A percentile compares a stretch with the other conserved stretches of the same genome.
Conservation (phyloP, 257 asterid genomes). For the Echites panduratus region DNA sequence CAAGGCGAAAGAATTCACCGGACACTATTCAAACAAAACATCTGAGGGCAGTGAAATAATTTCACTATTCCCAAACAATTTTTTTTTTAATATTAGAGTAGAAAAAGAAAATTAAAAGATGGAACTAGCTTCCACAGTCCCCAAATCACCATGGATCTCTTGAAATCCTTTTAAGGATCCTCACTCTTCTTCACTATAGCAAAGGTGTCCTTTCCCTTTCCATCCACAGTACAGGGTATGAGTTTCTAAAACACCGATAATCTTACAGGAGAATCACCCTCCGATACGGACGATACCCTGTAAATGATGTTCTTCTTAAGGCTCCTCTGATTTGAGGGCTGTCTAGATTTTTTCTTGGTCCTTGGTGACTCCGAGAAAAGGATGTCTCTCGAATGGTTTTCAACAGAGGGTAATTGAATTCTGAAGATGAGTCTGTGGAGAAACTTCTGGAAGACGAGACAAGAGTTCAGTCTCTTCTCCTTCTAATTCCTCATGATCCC, state of each 20-base stretch:
- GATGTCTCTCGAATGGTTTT: conserved; percentile 28
- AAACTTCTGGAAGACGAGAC: conserved; percentile 33
- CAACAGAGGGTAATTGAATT: conserved; percentile 24
- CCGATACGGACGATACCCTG: conserved; percentile 18
- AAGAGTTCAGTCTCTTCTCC: conserved; percentile 31
- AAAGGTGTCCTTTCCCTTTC: conserved; percentile 82
- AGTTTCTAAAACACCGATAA: conserved; percentile 64
- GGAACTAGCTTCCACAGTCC: too few species aligned
- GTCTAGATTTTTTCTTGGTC: conserved; percentile 13
- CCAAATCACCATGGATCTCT: conserved; percentile 80
- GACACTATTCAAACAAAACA: too few species aligned
- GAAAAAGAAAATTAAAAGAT: too few species aligned
- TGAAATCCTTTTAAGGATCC: conserved; percentile 79
- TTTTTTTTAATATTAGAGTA: too few species aligned
- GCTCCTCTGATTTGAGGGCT: conserved; percentile 3
- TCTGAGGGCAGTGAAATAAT: too few species aligned
- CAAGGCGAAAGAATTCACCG: too few species aligned
- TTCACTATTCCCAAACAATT: too few species aligned
- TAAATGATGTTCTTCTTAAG: background rate
- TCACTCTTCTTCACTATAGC: conserved; percentile 79
- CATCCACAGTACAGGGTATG: conserved; percentile 64
- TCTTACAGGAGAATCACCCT: conserved; percentile 54
- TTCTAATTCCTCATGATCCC: conserved; percentile 1
- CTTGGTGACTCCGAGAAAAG: conserved; percentile 7
- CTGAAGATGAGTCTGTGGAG: too few species aligned